phyloP scores from a whole-genome alignment of 2,329 filamentous ascomycete species.

The Neofusicoccum cordaticola region DNA sequence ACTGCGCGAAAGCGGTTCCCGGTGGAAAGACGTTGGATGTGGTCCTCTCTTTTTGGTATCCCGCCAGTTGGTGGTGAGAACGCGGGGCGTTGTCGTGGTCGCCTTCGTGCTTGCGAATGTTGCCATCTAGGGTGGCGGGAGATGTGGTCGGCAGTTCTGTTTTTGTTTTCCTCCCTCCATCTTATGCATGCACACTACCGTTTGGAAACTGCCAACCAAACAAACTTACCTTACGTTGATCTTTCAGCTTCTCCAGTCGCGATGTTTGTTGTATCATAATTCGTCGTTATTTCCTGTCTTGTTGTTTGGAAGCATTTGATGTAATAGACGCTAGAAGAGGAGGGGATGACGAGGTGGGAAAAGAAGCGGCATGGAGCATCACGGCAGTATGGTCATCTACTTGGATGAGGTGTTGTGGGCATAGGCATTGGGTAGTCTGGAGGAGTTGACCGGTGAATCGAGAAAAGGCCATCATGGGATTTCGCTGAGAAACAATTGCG shows the following conservation, averaged over 20 bases:
- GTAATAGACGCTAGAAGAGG: neutral
- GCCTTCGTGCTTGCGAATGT: neutral
- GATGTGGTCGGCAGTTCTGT: neutral
- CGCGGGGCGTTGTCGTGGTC: neutral
- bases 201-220: too few species aligned
- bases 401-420: too few species aligned
- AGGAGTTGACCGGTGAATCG: too few species aligned
- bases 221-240: neutral
- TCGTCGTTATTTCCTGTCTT: neutral
- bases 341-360: too few species aligned
- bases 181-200: too few species aligned
- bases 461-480: too few species aligned
- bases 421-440: too few species aligned
- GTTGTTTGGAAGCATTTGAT: neutral
- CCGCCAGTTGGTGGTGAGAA: neutral
- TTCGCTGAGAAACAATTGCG: too few species aligned
- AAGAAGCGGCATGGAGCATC: too few species aligned
- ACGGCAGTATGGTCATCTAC: too few species aligned
- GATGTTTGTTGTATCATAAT: neutral
- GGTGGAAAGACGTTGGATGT: neutral
- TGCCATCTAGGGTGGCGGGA: neutral
- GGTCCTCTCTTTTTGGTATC: neutral
- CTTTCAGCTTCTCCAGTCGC: neutral
- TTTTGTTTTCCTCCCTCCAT: neutral
- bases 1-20: too few species aligned